Evolutionary conservation across 2,329 filamentous ascomycete species (phyloP).

Genomic region (Colletotrichum filicis): DNA sequence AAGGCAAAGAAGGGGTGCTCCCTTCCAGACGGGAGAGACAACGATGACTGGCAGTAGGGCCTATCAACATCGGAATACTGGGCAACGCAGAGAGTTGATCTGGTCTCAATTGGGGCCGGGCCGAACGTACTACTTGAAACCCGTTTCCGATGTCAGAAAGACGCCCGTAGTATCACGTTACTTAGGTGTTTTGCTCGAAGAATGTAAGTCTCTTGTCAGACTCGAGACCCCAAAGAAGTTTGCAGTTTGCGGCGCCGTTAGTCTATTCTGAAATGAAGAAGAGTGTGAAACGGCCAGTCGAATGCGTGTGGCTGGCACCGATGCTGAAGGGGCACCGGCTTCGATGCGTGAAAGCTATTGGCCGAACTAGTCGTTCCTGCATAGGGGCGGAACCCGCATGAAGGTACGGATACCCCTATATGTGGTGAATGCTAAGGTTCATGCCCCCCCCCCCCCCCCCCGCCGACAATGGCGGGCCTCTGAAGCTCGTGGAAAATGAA

Average conservation of each 20-base stretch:
- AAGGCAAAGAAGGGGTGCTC: background rate
- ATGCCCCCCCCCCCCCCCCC: background rate
- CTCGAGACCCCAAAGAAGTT: background rate
- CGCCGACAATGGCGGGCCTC: background rate
- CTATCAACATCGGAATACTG: background rate
- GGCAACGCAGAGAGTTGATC: background rate
- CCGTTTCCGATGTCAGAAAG: background rate
- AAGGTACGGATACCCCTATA: slow-evolving; percentile 19
- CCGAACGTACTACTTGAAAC: background rate
- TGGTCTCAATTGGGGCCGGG: slow-evolving; percentile 7
- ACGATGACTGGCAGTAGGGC: slow-evolving; percentile 21
- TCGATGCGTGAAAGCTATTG: slow-evolving; percentile 9
- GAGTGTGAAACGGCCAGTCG: background rate
- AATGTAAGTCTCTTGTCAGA: background rate
- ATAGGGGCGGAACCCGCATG: slow-evolving; percentile 27
- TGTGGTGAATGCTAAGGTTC: slow-evolving; percentile 14
- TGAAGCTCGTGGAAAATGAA: background rate
- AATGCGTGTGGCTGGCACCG: background rate
- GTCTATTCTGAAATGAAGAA: background rate
- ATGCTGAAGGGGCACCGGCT: slow-evolving; percentile 4
- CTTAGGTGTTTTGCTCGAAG: background rate
- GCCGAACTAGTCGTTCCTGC: slow-evolving; percentile 26
- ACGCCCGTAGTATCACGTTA: background rate
- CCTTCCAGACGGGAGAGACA: background rate
- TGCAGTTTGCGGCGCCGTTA: slow-evolving; percentile 5